Evolutionary conservation across 2,329 filamentous ascomycete species (phyloP), one percentile per base, ranked within the genome.

Genomic region (Fusarium sp.): DNA sequence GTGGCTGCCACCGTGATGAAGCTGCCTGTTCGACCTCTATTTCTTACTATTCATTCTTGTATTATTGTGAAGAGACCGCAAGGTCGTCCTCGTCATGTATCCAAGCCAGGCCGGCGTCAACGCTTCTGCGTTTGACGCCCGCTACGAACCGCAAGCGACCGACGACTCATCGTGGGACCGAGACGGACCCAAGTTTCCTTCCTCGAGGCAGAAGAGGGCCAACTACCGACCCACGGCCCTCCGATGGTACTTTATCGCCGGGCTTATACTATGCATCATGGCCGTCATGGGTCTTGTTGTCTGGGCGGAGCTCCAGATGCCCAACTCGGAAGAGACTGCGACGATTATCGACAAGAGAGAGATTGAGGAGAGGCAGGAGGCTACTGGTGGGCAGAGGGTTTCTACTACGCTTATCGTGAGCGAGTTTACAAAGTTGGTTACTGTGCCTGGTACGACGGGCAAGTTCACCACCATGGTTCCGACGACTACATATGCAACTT

Each of bases 221-320:
- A 73, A 77, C 56, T 79, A 79, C 43, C 73, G 67, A 14, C 77
- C 77, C 5, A 79, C 77, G 29, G 75, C 77, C 22, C 52, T 79
- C 29, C 63, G 77, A 67, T 79, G 77, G 77, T 76, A 78, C 61
- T 79, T 75, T 27, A 67, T 79, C 8, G 31, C 73, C 2, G 60
- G 58, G 0, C 65, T 77, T 22, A 70, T 79, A 22, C 13, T 64
- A 10, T 69, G 73, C 48, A 65, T 79, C 37, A 39, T 76, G 50
- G 69, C 39, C 3, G 64, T 68, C 4, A 76, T 77, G 75, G 77
- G 75, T 8, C 64, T 79, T 6, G 71, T 78, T 10, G 35, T 78
- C 13, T 79, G 75, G 73, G 77, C 77, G 7, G 68, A 71, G 48
- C 54, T 72, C 27, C 58, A 67, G 24, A 79, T 79, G 77, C 77